Base-by-base conservation (phyloP, 805 yeast species). In the Spathaspora arborariae region DNA sequence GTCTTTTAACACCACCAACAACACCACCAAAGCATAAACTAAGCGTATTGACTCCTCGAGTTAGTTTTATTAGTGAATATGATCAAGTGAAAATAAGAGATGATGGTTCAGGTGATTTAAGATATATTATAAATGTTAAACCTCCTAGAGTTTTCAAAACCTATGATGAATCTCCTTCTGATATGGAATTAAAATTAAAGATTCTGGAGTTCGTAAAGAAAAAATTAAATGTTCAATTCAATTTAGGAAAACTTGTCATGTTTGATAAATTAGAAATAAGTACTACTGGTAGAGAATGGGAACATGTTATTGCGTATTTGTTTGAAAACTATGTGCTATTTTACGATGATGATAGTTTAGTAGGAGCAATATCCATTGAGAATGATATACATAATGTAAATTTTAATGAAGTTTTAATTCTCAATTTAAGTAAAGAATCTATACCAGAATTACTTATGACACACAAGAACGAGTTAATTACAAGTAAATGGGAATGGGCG, bases 241-340 rank as follows among this genome's bases (percentile, higher is more conserved):
- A 46, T 7, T 46, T 66, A 15, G 67, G 69, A 0, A 51, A 51
- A 1, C 51, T 72, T 19, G 49, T 65, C 2, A 52, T 74, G 44
- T 76, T 78, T 56, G 82, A 78, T 50, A 56, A 52, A 20, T 53
- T 75, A 19, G 61, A 65, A 16, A 68, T 75, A 16, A 72, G 79
- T 13, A 62, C 68, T 3, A 74, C 74, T 53, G 78, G 74, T 1
- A 55, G 48, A 2, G 57, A 60, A 13, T 78, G 80, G 80, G 75
- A 70, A 49, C 41, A 45, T 27, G 59, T 68, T 3, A 50, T 57
- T 15, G 60, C 64, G 19, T 70, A 59, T 45, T 51, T 73, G 13
- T 72, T 74, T 49, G 64, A 59, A 19, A 55, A 62, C 13, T 48
- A 57, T 4, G 39, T 71, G 15, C 38, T 72, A 1, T 36, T 74